Evolutionary conservation across 73 alveolate genomes (phyloP).

Genomic region (Tetrahymena thermophila): DNA sequence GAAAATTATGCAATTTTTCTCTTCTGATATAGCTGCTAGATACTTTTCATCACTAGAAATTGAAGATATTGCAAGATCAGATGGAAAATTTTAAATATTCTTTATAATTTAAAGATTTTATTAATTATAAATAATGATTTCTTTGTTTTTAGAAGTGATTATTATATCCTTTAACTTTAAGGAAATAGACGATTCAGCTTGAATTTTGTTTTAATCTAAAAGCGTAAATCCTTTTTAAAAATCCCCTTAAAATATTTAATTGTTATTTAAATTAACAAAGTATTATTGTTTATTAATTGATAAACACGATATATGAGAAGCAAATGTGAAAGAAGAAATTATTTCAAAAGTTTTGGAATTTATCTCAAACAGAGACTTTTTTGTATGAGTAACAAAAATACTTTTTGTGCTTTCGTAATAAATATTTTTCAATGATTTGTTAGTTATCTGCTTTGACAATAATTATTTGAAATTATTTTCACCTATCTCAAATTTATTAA

Average conservation of each 20-base stretch:
- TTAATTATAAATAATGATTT: too few species aligned
- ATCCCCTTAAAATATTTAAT: background rate
- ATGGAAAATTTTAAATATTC: too few species aligned
- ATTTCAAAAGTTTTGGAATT: background rate
- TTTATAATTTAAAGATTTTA: too few species aligned
- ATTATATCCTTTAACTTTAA: background rate
- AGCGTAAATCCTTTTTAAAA: background rate
- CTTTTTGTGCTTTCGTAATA: background rate
- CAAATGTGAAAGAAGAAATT: background rate
- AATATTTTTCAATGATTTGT: background rate
- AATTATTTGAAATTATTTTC: background rate
- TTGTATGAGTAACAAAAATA: background rate
- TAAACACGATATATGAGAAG: background rate
- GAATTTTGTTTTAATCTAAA: background rate
- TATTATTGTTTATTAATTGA: background rate
- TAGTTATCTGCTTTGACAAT: background rate
- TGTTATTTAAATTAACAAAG: background rate
- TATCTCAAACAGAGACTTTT: background rate
- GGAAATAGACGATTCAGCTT: background rate
- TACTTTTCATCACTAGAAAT: too few species aligned
- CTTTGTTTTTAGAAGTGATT: too few species aligned
- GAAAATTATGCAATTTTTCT: background rate
- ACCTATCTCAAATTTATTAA: background rate
- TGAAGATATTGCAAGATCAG: background rate
- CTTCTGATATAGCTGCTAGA: background rate